Percentiles rank a stretch among this genome's conserved stretches.
Conservation (phyloP, 768 basidiomycete genomes). For the Brasilioporus rufonigricans region DNA sequence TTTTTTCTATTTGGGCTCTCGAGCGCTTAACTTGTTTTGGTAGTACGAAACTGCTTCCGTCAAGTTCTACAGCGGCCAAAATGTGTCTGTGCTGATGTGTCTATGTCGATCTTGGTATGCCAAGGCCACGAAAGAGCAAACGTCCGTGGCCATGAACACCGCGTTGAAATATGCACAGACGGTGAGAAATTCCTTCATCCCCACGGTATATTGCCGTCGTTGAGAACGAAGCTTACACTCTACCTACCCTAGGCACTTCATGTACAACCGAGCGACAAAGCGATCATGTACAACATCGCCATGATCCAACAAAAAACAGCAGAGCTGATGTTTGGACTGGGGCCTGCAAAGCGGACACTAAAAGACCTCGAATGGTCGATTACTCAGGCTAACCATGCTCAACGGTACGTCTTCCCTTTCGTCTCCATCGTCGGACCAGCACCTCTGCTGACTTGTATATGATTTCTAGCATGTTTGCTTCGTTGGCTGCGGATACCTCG, state of each 20-base stretch:
- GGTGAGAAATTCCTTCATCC: conserved; percentile 38
- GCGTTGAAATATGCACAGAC: conserved; percentile 81
- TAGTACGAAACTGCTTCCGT: conserved; percentile 92
- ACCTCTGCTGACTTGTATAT: not conserved
- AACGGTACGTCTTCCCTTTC: conserved; percentile 55
- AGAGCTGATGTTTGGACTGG: conserved; percentile 78
- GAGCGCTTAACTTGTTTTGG: not conserved
- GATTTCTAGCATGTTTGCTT: conserved; percentile 68
- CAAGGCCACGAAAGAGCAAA: conserved; percentile 89
- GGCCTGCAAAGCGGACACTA: conserved; percentile 72
- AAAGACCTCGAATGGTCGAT: conserved; percentile 78
- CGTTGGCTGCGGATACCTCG: conserved; percentile 73
- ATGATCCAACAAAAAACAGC: conserved; percentile 98
- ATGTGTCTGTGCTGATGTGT: conserved; percentile 76
- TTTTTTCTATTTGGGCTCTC: not conserved
- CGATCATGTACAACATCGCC: conserved; percentile 91
- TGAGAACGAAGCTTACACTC: not conserved
- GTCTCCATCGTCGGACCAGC: not conserved
- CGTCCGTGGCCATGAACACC: conserved; percentile 75
- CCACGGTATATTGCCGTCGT: not conserved
- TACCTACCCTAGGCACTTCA: conserved; percentile 64
- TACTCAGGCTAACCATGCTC: conserved; percentile 80
- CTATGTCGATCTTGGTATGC: conserved; percentile 93
- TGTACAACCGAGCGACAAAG: conserved; percentile 84
- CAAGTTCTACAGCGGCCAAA: conserved; percentile 71